Conservation (phyloP, 768 basidiomycete genomes). For the Russula brevipes region DNA sequence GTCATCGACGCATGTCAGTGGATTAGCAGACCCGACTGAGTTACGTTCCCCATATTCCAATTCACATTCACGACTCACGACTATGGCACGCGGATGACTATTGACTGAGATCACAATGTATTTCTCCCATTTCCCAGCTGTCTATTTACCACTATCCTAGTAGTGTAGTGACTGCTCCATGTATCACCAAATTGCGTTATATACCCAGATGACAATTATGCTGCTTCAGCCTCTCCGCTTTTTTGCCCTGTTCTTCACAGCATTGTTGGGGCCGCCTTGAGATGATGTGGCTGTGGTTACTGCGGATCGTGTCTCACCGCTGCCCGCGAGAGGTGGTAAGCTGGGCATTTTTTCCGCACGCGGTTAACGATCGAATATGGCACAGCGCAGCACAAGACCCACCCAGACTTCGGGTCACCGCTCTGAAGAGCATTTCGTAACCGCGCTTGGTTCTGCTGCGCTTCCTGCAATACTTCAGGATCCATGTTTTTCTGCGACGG, state of each 20-base stretch:
- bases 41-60: too few species aligned
- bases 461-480: conserved; percentile 59
- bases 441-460: conserved; percentile 57
- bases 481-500: conserved; percentile 67
- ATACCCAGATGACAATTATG: not conserved
- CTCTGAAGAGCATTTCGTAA: conserved; percentile 48
- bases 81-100: not conserved
- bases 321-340: conserved; percentile 7
- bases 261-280: not conserved
- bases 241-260: conserved; percentile 14
- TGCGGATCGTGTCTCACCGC: conserved; percentile 6
- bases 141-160: conserved; percentile 1
- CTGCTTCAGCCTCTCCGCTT: conserved; percentile 9
- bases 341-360: not conserved
- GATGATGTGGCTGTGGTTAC: conserved; percentile 17
- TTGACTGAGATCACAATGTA: too few species aligned
- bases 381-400: not conserved
- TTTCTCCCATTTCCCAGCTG: too few species aligned
- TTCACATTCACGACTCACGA: not conserved
- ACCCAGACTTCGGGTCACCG: conserved; percentile 46
- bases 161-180: not conserved
- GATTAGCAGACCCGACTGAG: conserved; percentile 5
- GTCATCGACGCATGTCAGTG: conserved; percentile 18
- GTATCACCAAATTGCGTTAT: not conserved
- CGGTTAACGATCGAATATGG: not conserved